phyloP scores from a whole-genome alignment of 176 grass and related monocot genomes.

The Coix lacrymajobi region DNA sequence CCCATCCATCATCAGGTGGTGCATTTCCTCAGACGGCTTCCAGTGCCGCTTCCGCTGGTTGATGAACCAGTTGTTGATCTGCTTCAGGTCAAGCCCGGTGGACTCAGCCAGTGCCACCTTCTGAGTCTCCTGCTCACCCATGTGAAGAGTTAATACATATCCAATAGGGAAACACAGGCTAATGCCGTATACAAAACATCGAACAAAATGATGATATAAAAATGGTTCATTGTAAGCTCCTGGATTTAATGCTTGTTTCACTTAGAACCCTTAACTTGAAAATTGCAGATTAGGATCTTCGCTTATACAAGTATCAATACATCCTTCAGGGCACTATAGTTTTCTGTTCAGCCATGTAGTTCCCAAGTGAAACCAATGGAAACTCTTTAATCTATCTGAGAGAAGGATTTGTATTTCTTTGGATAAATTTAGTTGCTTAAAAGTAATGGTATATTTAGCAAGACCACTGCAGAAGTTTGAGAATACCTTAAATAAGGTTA shows the following conservation, averaged over 20 bases:
- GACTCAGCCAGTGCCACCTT: constrained; percentile 78
- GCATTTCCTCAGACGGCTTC: constrained; percentile 93
- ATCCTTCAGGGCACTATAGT: not conserved
- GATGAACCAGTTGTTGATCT: constrained; percentile 99
- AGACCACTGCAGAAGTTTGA: not conserved
- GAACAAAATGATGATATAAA: not conserved
- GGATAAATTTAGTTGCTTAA: not conserved
- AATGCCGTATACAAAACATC: not conserved
- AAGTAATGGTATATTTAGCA: not conserved
- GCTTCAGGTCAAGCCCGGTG: constrained; percentile 82
- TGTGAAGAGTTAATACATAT: not conserved
- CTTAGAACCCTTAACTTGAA: not conserved
- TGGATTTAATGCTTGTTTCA: not conserved
- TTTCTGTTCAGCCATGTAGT: not conserved
- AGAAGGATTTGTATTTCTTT: not conserved
- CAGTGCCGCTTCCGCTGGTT: constrained; percentile 98
- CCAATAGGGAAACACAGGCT: not conserved
- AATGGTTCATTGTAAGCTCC: not conserved
- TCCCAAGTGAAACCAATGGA: not conserved
- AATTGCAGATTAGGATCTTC: not conserved
- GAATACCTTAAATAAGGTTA: not conserved
- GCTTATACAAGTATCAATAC: not conserved
- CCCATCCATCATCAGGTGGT: constrained; percentile 86
- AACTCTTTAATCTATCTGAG: not conserved
- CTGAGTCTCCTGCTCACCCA: constrained; percentile 62